Conservation (phyloP, 495 filamentous ascomycete species). For the Sporormia fimetaria region DNA sequence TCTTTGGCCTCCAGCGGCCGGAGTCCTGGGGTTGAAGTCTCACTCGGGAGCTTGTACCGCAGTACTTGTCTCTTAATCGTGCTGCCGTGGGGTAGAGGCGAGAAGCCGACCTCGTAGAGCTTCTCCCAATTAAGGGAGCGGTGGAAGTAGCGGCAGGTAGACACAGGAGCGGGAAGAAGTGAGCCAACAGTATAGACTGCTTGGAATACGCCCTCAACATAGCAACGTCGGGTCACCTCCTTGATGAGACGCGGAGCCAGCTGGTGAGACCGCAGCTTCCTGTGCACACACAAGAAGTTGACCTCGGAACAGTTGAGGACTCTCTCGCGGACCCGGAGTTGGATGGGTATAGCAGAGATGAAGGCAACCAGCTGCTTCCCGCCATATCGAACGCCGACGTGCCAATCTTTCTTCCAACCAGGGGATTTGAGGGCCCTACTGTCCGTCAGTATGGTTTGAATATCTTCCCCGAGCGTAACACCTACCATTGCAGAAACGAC, state of each 20-base stretch:
- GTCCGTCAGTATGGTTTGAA: constrained; percentile 25
- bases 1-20: constrained; percentile 75
- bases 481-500: constrained; percentile 79
- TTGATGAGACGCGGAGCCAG: constrained; percentile 90
- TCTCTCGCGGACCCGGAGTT: constrained; percentile 66
- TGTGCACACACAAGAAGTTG: constrained; percentile 96
- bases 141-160: constrained; percentile 90
- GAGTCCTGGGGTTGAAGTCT: constrained; percentile 59
- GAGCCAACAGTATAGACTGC: constrained; percentile 91
- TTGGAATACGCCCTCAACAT: constrained; percentile 72
- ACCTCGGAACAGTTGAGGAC: constrained; percentile 73
- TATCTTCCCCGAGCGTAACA: not conserved
- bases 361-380: constrained; percentile 79
- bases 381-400: constrained; percentile 79
- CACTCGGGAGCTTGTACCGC: constrained; percentile 63
- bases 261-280: constrained; percentile 88
- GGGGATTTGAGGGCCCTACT: constrained; percentile 80
- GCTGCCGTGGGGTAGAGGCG: constrained; percentile 63
- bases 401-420: constrained; percentile 93
- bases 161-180: constrained; percentile 78
- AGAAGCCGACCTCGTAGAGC: constrained; percentile 86
- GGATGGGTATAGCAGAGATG: constrained; percentile 81
- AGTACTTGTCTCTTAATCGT: constrained; percentile 70
- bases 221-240: constrained; percentile 86
- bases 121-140: constrained; percentile 90